Conservation (phyloP, 768 basidiomycete species). For the Suillus subluteus region DNA sequence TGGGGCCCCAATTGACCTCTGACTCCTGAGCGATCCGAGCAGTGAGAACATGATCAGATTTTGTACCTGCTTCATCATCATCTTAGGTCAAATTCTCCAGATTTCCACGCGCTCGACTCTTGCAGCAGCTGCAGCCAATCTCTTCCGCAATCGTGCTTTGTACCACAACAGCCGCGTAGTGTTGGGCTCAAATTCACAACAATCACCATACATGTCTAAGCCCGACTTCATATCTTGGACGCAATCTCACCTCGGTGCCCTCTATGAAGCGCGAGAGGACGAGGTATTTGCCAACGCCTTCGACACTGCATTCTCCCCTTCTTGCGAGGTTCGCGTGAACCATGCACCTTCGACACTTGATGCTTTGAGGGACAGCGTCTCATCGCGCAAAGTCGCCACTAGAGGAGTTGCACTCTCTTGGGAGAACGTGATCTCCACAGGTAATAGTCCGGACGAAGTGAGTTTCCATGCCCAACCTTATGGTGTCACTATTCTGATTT, state of each 20-base stretch:
- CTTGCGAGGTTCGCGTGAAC: constrained; percentile 38
- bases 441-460: constrained; percentile 25
- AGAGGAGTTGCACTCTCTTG: constrained; percentile 35
- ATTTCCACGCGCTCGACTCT: constrained; percentile 2
- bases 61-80: background rate
- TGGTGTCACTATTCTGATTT: no score
- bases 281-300: constrained; percentile 23
- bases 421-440: constrained; percentile 38
- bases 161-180: background rate
- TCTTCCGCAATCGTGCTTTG: constrained; percentile 7
- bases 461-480: constrained; percentile 2
- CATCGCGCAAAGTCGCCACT: constrained; percentile 22
- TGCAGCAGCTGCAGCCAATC: background rate
- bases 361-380: constrained; percentile 32
- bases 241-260: constrained; percentile 29
- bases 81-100: constrained; percentile 4
- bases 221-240: constrained; percentile 30
- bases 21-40: no score
- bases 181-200: background rate
- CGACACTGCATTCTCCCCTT: constrained; percentile 35
- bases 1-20: no score
- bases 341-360: constrained; percentile 29
- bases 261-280: constrained; percentile 28
- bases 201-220: constrained; percentile 9
- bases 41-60: background rate